Percentiles rank a stretch among this genome's conserved stretches.
These are phyloP conservation scores for Xylariaceae sp. DNA, from an alignment of 2,329 filamentous ascomycete species.

Conservation along the genomic window DNA sequence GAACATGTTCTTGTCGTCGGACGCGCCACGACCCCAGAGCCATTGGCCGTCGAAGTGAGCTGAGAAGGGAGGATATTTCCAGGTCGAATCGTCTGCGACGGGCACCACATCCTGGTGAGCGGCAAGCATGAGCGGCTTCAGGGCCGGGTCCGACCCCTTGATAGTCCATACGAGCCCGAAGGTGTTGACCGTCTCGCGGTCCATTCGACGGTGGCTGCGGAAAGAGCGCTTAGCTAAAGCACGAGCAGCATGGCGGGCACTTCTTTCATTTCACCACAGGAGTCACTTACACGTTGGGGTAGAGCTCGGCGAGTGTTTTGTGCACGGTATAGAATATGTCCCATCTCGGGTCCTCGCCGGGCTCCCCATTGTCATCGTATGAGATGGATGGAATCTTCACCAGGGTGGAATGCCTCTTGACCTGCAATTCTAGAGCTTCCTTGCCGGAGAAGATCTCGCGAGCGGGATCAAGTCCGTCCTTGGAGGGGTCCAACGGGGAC, in stretches of 20 bases:
- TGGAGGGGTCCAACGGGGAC: slow-evolving; percentile 18
- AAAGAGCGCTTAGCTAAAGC: slow-evolving; percentile 3
- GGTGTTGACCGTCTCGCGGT: slow-evolving; percentile 51
- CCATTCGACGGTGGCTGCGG: slow-evolving; percentile 32
- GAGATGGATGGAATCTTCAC: slow-evolving; percentile 48
- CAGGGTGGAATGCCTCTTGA: slow-evolving; percentile 31
- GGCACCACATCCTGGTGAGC: slow-evolving; percentile 52
- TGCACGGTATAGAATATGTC: slow-evolving; percentile 44
- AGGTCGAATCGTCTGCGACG: slow-evolving; percentile 39
- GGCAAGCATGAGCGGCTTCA: slow-evolving; percentile 48
- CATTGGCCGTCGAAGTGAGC: slow-evolving; percentile 45
- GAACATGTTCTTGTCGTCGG: slow-evolving; percentile 48
- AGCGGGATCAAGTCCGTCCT: slow-evolving; percentile 23
- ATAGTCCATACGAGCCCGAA: slow-evolving; percentile 56
- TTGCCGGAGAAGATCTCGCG: slow-evolving; percentile 20
- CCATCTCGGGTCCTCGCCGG: slow-evolving; percentile 49
- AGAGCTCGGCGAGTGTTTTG: slow-evolving; percentile 38
- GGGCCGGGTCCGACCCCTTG: slow-evolving; percentile 40
- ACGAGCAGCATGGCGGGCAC: not conserved
- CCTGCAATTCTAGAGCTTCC: slow-evolving; percentile 26
- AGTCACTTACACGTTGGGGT: slow-evolving; percentile 38
- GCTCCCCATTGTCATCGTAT: slow-evolving; percentile 47
- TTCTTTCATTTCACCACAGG: not conserved
- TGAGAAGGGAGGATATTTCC: slow-evolving; percentile 47
- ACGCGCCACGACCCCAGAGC: slow-evolving; percentile 47